These are phyloP conservation scores for Ganoderma multipileum DNA, from an alignment of 1,284 basidiomycete genomes.

Conservation along the genomic window DNA sequence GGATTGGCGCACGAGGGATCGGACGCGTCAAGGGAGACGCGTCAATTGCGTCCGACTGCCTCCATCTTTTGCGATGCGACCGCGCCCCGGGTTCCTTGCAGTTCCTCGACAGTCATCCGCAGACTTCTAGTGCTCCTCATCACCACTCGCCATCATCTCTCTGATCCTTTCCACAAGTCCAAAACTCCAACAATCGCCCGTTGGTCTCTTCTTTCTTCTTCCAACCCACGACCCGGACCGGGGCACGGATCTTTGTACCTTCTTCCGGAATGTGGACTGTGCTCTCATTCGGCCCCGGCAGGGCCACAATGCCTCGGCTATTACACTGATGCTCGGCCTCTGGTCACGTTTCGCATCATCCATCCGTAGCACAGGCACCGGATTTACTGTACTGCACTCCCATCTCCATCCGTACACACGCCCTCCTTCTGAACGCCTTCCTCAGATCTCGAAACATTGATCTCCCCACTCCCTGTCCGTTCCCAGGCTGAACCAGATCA, in stretches of 20 bases:
- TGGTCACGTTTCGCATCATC: neutral
- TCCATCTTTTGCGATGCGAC: neutral
- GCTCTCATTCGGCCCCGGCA: neutral
- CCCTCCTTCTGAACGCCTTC: neutral
- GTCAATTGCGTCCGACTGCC: too few relatives aligned
- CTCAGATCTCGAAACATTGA: neutral
- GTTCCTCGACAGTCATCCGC: neutral
- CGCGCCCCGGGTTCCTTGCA: neutral
- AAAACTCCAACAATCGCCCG: neutral
- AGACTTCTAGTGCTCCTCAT: neutral
- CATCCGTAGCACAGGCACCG: neutral
- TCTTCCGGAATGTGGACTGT: neutral
- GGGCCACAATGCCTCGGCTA: neutral
- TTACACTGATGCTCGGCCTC: neutral
- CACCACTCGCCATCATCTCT: neutral
- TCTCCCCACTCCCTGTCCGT: neutral
- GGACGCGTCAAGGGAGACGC: too few relatives aligned
- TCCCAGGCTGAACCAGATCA: neutral
- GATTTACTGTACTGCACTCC: neutral
- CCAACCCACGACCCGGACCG: neutral
- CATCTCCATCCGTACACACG: neutral
- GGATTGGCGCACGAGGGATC: neutral
- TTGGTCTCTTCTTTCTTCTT: neutral
- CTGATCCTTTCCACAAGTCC: neutral
- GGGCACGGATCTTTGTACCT: neutral